phyloP scores from a whole-genome alignment of 2,329 filamentous ascomycete genomes.

The Colletotrichum sp. region DNA sequence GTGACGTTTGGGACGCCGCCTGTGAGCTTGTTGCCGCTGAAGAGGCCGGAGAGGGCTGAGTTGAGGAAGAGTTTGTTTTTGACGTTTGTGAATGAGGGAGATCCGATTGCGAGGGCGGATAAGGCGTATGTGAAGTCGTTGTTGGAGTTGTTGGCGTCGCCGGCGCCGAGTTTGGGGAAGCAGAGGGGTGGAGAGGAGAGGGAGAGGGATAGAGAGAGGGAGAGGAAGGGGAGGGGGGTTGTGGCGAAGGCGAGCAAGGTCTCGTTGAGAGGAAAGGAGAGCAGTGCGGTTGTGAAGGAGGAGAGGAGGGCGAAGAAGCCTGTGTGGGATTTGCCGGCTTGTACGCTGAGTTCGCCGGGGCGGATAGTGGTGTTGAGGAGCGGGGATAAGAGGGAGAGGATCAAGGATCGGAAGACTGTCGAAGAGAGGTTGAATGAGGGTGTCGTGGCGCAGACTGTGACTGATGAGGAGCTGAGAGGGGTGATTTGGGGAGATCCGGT shows the following conservation, averaged over 20 bases:
- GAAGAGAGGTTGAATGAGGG: slow-evolving; percentile 59
- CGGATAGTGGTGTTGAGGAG: slow-evolving; percentile 69
- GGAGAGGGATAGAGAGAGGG: background rate
- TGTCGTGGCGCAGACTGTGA: slow-evolving; percentile 71
- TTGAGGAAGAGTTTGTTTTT: slow-evolving; percentile 75
- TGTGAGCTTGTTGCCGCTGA: slow-evolving; percentile 72
- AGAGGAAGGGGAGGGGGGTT: slow-evolving; percentile 12
- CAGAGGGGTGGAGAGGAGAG: background rate
- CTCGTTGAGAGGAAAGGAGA: background rate
- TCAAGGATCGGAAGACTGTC: slow-evolving; percentile 51
- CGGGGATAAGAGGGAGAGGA: slow-evolving; percentile 41
- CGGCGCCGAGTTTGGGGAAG: slow-evolving; percentile 47
- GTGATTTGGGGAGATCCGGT: slow-evolving; percentile 84
- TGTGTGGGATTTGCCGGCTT: slow-evolving; percentile 69
- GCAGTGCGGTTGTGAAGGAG: slow-evolving; percentile 26
- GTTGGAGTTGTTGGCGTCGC: slow-evolving; percentile 71
- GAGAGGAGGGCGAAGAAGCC: slow-evolving; percentile 31
- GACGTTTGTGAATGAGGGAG: slow-evolving; percentile 84
- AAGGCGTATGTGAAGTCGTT: slow-evolving; percentile 76
- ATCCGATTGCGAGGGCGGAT: slow-evolving; percentile 80
- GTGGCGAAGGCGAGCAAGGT: background rate
- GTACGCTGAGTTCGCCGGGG: slow-evolving; percentile 73
- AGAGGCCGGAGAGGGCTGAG: slow-evolving; percentile 56
- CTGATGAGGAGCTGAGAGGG: slow-evolving; percentile 69
- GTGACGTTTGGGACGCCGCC: slow-evolving; percentile 87